A percentile compares a stretch with the other conserved stretches of the same genome.
These are phyloP conservation scores for Fusarium transvaalense DNA, from an alignment of 2,329 filamentous ascomycete genomes.

Conservation along the genomic window DNA sequence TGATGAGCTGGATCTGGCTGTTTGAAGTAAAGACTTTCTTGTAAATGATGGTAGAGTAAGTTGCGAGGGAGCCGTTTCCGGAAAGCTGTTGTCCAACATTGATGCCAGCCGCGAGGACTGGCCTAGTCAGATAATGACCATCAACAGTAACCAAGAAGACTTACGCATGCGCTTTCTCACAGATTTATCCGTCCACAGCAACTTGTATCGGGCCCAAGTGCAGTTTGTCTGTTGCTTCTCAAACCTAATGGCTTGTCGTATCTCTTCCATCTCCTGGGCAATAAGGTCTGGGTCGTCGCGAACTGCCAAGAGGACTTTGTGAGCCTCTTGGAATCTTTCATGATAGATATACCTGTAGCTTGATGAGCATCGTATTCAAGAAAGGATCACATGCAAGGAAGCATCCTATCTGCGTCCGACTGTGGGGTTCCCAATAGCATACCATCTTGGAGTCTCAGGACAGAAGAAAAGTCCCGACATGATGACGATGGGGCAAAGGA, in stretches of 20 bases:
- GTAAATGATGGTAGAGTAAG: slow-evolving; percentile 78
- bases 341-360: slow-evolving; percentile 50
- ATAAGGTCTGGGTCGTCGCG: not conserved
- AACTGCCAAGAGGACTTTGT: not conserved
- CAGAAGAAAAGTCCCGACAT: slow-evolving; percentile 72
- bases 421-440: slow-evolving; percentile 67
- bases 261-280: slow-evolving; percentile 3
- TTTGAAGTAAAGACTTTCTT: slow-evolving; percentile 72
- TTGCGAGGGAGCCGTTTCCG: slow-evolving; percentile 77
- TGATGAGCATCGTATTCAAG: not conserved
- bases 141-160: accelerated
- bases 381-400: no score
- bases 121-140: slow-evolving; percentile 62
- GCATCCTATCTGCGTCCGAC: slow-evolving; percentile 58
- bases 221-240: slow-evolving; percentile 6
- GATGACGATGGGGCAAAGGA: slow-evolving; percentile 73
- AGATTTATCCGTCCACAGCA: slow-evolving; percentile 9
- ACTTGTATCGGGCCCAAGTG: slow-evolving; percentile 10
- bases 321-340: slow-evolving; percentile 51
- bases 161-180: slow-evolving; percentile 13
- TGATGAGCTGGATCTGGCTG: slow-evolving; percentile 75
- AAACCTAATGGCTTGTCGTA: slow-evolving; percentile 2
- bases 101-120: slow-evolving; percentile 72
- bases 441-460: slow-evolving; percentile 77
- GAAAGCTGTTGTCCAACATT: slow-evolving; percentile 79